phyloP scores from a whole-genome alignment of 208 protist species.

The Wallacemonas sp. region DNA sequence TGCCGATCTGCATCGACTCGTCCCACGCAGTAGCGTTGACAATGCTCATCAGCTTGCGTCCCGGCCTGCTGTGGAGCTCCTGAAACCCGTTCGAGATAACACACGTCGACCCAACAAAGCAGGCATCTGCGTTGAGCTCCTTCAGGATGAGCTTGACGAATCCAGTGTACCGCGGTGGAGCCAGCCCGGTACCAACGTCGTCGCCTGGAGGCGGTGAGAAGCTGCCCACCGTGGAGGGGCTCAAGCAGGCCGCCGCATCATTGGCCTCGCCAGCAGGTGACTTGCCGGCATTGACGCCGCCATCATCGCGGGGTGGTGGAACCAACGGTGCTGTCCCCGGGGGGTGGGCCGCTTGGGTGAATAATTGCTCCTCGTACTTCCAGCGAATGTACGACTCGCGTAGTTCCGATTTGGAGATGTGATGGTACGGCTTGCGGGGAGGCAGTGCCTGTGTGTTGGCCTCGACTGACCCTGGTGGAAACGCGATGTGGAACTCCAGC shows the following conservation, averaged over 20 bases:
- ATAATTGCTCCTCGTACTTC: slow-evolving; percentile 64
- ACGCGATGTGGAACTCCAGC: slow-evolving; percentile 57
- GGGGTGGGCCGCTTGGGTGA: slow-evolving; percentile 38
- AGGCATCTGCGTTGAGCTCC: slow-evolving; percentile 43
- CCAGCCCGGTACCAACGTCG: slow-evolving; percentile 17
- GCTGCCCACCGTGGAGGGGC: not conserved
- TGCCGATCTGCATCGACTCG: slow-evolving; percentile 61
- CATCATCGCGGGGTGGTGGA: slow-evolving; percentile 22
- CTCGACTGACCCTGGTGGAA: slow-evolving; percentile 30
- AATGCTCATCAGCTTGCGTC: slow-evolving; percentile 36
- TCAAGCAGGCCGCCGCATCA: not conserved
- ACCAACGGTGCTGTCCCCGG: slow-evolving; percentile 4
- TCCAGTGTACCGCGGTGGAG: slow-evolving; percentile 54
- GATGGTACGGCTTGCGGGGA: slow-evolving; percentile 35
- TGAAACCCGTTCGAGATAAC: slow-evolving; percentile 80
- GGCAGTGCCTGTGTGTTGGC: slow-evolving; percentile 17
- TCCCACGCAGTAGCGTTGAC: slow-evolving; percentile 54
- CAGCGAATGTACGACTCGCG: slow-evolving; percentile 56
- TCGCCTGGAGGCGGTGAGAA: slow-evolving; percentile 9
- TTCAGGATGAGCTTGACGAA: slow-evolving; percentile 55
- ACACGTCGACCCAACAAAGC: slow-evolving; percentile 33
- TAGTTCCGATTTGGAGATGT: slow-evolving; percentile 32
- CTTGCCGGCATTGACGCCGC: not conserved
- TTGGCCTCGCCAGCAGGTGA: not conserved
- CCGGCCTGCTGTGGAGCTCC: slow-evolving; percentile 47